A percentile compares a stretch with the other conserved stretches of the same genome.
Conservation (phyloP, 2,329 filamentous ascomycete genomes). For the Calycina herbarum region DNA sequence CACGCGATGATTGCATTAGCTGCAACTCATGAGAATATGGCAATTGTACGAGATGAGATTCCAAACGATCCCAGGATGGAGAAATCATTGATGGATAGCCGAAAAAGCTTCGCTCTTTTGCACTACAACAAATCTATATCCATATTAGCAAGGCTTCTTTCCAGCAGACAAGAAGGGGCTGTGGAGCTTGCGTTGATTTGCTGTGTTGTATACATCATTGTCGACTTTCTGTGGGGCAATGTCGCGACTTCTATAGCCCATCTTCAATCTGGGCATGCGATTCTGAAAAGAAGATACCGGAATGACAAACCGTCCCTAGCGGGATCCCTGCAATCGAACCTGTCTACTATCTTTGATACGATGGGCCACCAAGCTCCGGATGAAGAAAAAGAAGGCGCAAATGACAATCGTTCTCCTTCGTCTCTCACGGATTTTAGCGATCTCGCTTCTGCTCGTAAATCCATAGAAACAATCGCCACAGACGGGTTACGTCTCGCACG, state of each 20-base stretch:
- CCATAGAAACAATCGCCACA: conserved; percentile 9
- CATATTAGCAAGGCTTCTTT: no score
- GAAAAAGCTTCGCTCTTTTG: conserved; percentile 33
- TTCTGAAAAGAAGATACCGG: conserved; percentile 26
- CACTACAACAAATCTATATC: conserved; percentile 38
- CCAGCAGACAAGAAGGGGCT: no score
- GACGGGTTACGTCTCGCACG: neutral
- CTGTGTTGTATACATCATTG: conserved; percentile 53
- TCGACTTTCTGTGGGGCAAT: conserved; percentile 55
- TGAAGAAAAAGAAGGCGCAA: neutral
- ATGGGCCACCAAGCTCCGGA: neutral
- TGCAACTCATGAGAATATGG: conserved; percentile 41
- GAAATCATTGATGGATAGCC: neutral
- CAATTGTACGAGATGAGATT: conserved; percentile 6
- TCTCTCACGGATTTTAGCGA: neutral
- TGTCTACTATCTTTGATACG: no score
- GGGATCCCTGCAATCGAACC: no score
- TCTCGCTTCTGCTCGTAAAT: conserved; percentile 3
- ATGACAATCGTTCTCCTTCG: conserved; percentile 11
- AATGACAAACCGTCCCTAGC: neutral
- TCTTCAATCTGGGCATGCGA: conserved; percentile 36
- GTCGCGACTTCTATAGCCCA: conserved; percentile 45
- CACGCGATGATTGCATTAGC: conserved; percentile 53
- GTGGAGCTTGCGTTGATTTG: conserved; percentile 43
- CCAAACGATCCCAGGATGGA: conserved; percentile 15